phyloP scores from a whole-genome alignment of 2,329 filamentous ascomycete species.

The Macrophomina pseudophaseolina region DNA sequence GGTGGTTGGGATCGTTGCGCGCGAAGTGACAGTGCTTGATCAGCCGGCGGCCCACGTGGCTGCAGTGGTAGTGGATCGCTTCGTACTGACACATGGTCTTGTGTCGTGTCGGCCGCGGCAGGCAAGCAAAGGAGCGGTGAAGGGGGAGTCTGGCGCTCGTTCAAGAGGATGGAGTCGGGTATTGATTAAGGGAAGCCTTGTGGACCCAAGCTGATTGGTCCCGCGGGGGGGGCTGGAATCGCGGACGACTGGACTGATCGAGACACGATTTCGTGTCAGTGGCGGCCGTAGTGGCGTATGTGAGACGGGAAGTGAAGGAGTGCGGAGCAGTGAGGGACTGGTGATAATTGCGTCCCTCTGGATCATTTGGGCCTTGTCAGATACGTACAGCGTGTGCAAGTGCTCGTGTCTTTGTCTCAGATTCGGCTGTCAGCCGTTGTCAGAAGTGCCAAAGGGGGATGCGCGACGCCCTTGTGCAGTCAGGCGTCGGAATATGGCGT shows the following conservation, averaged over 20 bases:
- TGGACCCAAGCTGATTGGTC: not conserved
- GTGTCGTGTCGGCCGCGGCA: not conserved
- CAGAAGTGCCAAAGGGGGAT: constrained; percentile 4
- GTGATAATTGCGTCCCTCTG: not conserved
- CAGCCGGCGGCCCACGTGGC: constrained; percentile 63
- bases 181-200: not conserved
- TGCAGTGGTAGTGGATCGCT: constrained; percentile 69
- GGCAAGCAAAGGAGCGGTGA: not conserved
- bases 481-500: not conserved
- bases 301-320: constrained; percentile 14
- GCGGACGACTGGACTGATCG: not conserved
- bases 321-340: not conserved
- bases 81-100: constrained; percentile 69
- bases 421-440: constrained; percentile 2
- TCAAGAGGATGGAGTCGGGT: not conserved
- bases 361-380: not conserved
- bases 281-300: constrained; percentile 12
- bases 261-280: constrained; percentile 9
- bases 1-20: constrained; percentile 72
- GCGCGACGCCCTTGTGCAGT: not conserved
- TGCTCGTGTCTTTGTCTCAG: constrained; percentile 10
- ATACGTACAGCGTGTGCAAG: constrained; percentile 21
- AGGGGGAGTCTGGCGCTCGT: not conserved
- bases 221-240: not conserved
- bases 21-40: constrained; percentile 77